These are phyloP conservation scores for Magnaporthales sp. DNA, from an alignment of 2,329 filamentous ascomycete genomes.

Conservation along the genomic window DNA sequence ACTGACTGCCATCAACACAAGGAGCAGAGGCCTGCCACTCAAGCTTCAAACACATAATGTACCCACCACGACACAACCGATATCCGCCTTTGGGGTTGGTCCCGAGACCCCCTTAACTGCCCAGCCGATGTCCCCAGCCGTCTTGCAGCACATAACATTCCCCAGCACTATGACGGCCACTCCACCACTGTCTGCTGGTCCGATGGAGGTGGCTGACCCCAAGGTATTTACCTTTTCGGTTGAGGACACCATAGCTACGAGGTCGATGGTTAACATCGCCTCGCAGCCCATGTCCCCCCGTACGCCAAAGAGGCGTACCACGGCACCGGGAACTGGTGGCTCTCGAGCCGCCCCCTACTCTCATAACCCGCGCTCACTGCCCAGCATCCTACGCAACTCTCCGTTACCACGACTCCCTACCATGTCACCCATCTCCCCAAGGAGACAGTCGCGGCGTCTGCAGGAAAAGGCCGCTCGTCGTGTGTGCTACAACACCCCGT, in stretches of 20 bases:
- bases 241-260: constrained; percentile 8
- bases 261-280: neutral
- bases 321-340: constrained; percentile 18
- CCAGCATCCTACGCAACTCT: constrained; percentile 59
- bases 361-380: constrained; percentile 43
- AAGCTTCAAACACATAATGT: constrained; percentile 27
- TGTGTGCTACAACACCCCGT: constrained; percentile 53
- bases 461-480: constrained; percentile 45
- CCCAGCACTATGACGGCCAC: constrained; percentile 52
- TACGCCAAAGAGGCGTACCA: constrained; percentile 27
- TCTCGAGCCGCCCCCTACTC: constrained; percentile 39
- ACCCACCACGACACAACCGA: constrained; percentile 17
- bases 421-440: constrained; percentile 41
- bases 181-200: constrained; percentile 46
- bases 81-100: constrained; percentile 22
- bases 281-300: constrained; percentile 22
- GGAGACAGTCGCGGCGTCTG: constrained; percentile 43
- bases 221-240: constrained; percentile 37
- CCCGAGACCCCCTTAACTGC: constrained; percentile 47
- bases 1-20: constrained; percentile 39
- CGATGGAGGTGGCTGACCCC: constrained; percentile 29
- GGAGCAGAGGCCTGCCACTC: constrained; percentile 17
- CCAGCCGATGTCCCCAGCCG: constrained; percentile 38
- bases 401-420: constrained; percentile 46
- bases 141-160: constrained; percentile 34